Evolutionary conservation across 2,329 filamentous ascomycete genomes (phyloP).

Genomic region (Pseudocercospora musae): DNA sequence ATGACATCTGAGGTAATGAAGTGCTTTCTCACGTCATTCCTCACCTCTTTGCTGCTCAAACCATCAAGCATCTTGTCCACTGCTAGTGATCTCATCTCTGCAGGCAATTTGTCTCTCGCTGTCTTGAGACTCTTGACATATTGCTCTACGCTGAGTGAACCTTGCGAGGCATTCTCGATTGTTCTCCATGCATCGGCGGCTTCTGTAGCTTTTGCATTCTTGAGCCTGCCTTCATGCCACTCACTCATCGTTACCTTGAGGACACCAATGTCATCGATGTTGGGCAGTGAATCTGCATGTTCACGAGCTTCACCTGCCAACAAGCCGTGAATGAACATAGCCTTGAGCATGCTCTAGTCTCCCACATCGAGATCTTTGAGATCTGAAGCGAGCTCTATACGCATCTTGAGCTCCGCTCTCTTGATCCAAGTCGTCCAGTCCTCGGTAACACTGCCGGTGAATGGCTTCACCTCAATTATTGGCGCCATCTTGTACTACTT

Average conservation of each 20-base stretch:
- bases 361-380: not conserved
- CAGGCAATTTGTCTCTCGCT: not conserved
- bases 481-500: not conserved
- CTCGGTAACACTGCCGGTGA: not conserved
- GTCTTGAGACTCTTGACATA: not conserved
- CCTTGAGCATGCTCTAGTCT: not conserved
- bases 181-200: no score
- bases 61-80: not conserved
- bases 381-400: not conserved
- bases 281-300: not conserved
- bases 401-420: not conserved
- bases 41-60: not conserved
- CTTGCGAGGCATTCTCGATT: no score
- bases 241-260: not conserved
- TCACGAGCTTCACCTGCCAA: not conserved
- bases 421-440: not conserved
- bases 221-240: not conserved
- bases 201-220: no score
- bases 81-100: not conserved
- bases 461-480: not conserved
- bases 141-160: not conserved
- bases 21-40: not conserved
- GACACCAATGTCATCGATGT: not conserved
- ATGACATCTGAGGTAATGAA: not conserved
- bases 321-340: not conserved